A percentile compares a stretch with the other conserved stretches of the same genome.
Conservation (phyloP, 2,329 filamentous ascomycete genomes). For the Colletotrichum neosansevieriae region DNA sequence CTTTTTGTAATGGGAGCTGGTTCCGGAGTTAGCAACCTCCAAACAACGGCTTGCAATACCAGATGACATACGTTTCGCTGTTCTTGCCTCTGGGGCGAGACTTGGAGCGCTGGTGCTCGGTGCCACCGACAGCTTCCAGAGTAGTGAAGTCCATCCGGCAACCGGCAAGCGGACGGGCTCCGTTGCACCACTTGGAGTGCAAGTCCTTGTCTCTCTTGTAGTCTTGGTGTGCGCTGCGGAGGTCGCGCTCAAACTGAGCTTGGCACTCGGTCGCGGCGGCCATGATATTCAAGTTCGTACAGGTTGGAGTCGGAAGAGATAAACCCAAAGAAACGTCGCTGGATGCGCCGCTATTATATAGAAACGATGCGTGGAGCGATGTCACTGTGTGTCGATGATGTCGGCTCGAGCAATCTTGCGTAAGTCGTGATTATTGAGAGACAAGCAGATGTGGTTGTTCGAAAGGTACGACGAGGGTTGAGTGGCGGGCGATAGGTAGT, state of each 20-base stretch:
- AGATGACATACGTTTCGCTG: conserved; percentile 48
- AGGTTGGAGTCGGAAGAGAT: not conserved
- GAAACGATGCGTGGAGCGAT: no score
- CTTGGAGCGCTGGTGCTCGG: conserved; percentile 50
- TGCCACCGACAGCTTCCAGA: conserved; percentile 42
- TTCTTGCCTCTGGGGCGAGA: conserved; percentile 49
- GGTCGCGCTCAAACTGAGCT: conserved; percentile 51
- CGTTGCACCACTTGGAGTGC: conserved; percentile 56
- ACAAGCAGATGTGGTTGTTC: not conserved
- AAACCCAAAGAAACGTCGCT: not conserved
- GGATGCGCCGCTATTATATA: no score
- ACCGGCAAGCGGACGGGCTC: conserved; percentile 49
- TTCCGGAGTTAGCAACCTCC: conserved; percentile 6
- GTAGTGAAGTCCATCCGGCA: conserved; percentile 40
- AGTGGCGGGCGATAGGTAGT: not conserved
- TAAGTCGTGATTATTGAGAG: no score
- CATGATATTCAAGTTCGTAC: conserved; percentile 40
- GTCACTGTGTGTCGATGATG: no score
- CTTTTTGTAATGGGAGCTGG: conserved; percentile 41
- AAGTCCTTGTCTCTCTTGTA: conserved; percentile 59
- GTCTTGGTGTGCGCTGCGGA: conserved; percentile 57
- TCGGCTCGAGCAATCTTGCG: no score
- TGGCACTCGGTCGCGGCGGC: conserved; percentile 42
- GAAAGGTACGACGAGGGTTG: no score
- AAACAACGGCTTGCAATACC: not conserved